phyloP scores from a whole-genome alignment of 208 protist species.

The Jaenimonas drosophilae region DNA sequence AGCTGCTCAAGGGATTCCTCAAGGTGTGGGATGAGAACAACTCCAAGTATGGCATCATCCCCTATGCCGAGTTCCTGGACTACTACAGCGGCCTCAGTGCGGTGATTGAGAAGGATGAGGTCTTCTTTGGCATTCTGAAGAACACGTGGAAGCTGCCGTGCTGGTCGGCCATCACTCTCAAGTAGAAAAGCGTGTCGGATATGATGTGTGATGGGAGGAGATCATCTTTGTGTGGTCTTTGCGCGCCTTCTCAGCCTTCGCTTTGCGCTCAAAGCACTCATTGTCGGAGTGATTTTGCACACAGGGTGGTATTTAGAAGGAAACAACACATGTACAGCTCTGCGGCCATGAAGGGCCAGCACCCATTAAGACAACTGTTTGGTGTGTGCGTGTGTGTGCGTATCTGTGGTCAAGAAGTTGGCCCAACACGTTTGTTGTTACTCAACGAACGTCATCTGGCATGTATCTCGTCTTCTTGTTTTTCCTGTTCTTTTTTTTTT shows the following conservation, averaged over 20 bases:
- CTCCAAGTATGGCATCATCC: slow-evolving; percentile 63
- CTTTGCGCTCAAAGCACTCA: neutral
- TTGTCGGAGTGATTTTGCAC: neutral
- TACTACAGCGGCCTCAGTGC: slow-evolving; percentile 90
- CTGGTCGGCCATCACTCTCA: slow-evolving; percentile 10
- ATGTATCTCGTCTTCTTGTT: slow-evolving; percentile 4
- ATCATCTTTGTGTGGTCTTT: neutral
- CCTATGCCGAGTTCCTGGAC: slow-evolving; percentile 84
- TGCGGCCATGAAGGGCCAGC: too few species aligned
- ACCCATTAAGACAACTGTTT: too few species aligned
- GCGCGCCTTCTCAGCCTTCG: neutral
- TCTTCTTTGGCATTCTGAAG: slow-evolving; percentile 73
- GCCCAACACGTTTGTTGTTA: too few species aligned
- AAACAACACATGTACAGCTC: too few species aligned
- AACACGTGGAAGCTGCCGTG: slow-evolving; percentile 78
- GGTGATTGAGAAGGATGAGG: slow-evolving; percentile 72
- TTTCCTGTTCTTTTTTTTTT: slow-evolving; percentile 7
- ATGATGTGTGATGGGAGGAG: neutral
- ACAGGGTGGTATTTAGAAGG: too few species aligned
- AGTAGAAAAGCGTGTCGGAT: neutral
- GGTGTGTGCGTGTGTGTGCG: too few species aligned
- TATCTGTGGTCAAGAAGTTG: too few species aligned
- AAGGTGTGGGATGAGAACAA: slow-evolving; percentile 79
- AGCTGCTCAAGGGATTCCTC: slow-evolving; percentile 79
- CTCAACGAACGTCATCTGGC: neutral